Conservation (phyloP, 129 eudicot species). For the Solidago caesia region DNA sequence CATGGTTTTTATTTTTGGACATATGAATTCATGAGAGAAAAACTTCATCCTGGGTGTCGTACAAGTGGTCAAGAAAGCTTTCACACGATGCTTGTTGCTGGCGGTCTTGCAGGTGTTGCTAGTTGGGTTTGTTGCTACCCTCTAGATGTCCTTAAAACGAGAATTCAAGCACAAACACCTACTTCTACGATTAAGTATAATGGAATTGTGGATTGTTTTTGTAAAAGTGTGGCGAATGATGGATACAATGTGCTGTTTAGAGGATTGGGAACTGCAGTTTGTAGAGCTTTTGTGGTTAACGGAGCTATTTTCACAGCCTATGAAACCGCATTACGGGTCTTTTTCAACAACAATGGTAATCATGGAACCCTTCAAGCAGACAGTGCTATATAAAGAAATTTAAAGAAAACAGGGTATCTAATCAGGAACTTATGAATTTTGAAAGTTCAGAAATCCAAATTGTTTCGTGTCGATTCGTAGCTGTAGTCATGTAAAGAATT, state of each 20-base stretch:
- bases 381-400: conserved; percentile 22
- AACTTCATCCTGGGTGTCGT: conserved; percentile 83
- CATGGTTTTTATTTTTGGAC: conserved; percentile 85
- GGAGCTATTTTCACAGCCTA: conserved; percentile 84
- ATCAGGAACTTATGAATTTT: conserved; percentile 10
- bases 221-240: conserved; percentile 58
- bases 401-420: background rate
- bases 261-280: conserved; percentile 80
- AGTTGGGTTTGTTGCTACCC: conserved; percentile 94
- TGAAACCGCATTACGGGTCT: conserved; percentile 71
- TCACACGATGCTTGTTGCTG: conserved; percentile 77
- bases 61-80: conserved; percentile 68
- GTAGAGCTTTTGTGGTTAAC: conserved; percentile 84
- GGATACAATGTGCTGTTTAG: conserved; percentile 64
- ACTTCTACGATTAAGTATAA: conserved; percentile 37
- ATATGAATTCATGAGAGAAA: conserved; percentile 71
- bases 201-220: conserved; percentile 72
- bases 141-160: conserved; percentile 76
- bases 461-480: conserved; percentile 11
- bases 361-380: conserved; percentile 39
- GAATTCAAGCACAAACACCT: conserved; percentile 66
- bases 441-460: background rate
- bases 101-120: conserved; percentile 90
- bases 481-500: conserved; percentile 22
- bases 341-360: conserved; percentile 39